These are phyloP conservation scores for Torulaspora quercuum DNA, from an alignment of 805 yeast species.

Conservation along the genomic window DNA sequence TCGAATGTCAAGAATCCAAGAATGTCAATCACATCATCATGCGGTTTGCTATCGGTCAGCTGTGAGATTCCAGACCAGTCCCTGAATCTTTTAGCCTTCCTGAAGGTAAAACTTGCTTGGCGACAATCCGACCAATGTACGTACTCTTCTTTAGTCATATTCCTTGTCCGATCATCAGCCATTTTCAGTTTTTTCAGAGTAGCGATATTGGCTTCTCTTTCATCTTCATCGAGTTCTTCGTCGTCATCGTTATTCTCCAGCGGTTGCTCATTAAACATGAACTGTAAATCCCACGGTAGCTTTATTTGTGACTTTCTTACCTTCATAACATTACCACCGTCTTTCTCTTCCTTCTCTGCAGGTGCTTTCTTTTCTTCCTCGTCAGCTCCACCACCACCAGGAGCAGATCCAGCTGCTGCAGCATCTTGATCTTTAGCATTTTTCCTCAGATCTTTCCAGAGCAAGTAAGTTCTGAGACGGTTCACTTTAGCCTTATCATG, in stretches of 20 bases:
- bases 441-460: slow-evolving; percentile 97
- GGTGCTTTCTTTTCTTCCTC: slow-evolving; percentile 36
- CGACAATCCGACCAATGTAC: slow-evolving; percentile 99
- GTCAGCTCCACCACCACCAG: slow-evolving; percentile 46
- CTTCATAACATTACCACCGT: slow-evolving; percentile 45
- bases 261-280: slow-evolving; percentile 90
- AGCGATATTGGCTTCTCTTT: slow-evolving; percentile 81
- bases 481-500: slow-evolving; percentile 94
- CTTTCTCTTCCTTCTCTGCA: slow-evolving; percentile 41
- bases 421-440: slow-evolving; percentile 64
- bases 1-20: slow-evolving; percentile 94
- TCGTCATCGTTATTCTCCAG: slow-evolving; percentile 64
- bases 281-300: slow-evolving; percentile 92
- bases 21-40: slow-evolving; percentile 94
- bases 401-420: slow-evolving; percentile 55
- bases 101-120: slow-evolving; percentile 92
- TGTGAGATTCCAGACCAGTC: slow-evolving; percentile 93
- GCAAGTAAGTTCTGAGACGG: slow-evolving; percentile 80
- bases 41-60: slow-evolving; percentile 84
- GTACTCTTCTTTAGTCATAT: slow-evolving; percentile 95
- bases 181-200: slow-evolving; percentile 83
- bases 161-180: slow-evolving; percentile 89
- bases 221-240: slow-evolving; percentile 78
- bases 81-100: slow-evolving; percentile 88
- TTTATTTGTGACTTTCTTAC: slow-evolving; percentile 74